Percentiles rank a stretch among this genome's conserved stretches.
Evolutionary conservation across 1,139 yeast species (phyloP).

Genomic region (Maudiozyma humilis): DNA sequence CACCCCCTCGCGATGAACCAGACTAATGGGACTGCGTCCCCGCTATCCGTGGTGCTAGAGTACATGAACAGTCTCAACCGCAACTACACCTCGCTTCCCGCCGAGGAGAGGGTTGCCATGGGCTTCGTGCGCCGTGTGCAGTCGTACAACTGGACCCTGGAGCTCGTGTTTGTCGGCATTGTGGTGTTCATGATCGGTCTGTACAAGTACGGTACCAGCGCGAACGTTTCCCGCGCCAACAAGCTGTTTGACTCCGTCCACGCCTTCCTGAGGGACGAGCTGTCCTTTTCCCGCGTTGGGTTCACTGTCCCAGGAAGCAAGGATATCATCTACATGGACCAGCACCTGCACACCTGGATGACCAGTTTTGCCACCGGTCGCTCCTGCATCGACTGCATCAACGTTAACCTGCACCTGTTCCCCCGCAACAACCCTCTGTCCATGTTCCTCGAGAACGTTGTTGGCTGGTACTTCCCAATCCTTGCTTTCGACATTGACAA

Average conservation of each 20-base stretch:
- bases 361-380: conserved; percentile 88
- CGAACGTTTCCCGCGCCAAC: conserved; percentile 51
- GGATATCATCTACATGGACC: conserved; percentile 43
- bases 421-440: conserved; percentile 77
- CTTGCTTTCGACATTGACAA: conserved; percentile 37
- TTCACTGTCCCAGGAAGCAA: conserved; percentile 36
- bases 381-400: conserved; percentile 56
- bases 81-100: conserved; percentile 36
- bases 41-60: conserved; percentile 1
- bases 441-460: conserved; percentile 37
- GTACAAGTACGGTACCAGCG: conserved; percentile 48
- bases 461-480: conserved; percentile 46
- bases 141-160: conserved; percentile 66
- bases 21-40: not conserved
- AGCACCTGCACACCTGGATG: conserved; percentile 57
- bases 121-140: conserved; percentile 41
- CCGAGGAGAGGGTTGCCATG: conserved; percentile 46
- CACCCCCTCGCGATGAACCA: not conserved
- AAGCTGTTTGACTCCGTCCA: conserved; percentile 42
- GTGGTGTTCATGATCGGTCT: conserved; percentile 40
- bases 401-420: conserved; percentile 53
- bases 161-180: conserved; percentile 46
- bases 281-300: conserved; percentile 77
- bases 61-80: conserved; percentile 18
- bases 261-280: conserved; percentile 40